phyloP scores from a whole-genome alignment of 768 basidiomycete species.

The Tricholoma terreum region DNA sequence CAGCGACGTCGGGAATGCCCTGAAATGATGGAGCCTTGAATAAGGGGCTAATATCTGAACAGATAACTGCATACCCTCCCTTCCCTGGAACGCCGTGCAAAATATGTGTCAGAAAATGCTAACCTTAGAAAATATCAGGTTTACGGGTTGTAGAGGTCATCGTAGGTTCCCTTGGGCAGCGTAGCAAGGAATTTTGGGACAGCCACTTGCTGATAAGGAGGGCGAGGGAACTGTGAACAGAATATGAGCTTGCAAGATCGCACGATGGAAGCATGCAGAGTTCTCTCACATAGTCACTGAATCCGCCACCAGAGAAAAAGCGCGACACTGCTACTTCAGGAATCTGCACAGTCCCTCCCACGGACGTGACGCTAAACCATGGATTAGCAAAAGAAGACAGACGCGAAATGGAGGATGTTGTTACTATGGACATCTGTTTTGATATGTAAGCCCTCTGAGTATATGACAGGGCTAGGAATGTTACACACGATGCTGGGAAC shows the following conservation, averaged over 20 bases:
- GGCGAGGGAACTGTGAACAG: slow-evolving; percentile 45
- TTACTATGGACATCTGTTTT: slow-evolving; percentile 47
- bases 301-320: slow-evolving; percentile 70
- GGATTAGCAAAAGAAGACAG: background rate
- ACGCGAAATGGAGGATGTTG: slow-evolving; percentile 14
- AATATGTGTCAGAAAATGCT: background rate
- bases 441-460: background rate
- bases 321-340: slow-evolving; percentile 53
- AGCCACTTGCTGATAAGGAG: slow-evolving; percentile 47
- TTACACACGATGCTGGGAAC: slow-evolving; percentile 56
- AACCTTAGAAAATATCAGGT: slow-evolving; percentile 13
- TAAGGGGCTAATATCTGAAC: background rate
- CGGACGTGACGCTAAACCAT: slow-evolving; percentile 57
- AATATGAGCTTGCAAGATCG: background rate
- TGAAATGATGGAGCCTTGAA: slow-evolving; percentile 14
- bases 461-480: background rate
- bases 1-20: slow-evolving; percentile 67
- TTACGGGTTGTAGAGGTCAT: slow-evolving; percentile 60
- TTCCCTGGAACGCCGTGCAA: slow-evolving; percentile 15
- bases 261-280: background rate
- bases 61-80: slow-evolving; percentile 46
- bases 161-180: slow-evolving; percentile 47
- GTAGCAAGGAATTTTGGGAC: slow-evolving; percentile 43
- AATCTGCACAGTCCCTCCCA: slow-evolving; percentile 60
- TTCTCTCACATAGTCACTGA: slow-evolving; percentile 59